Evolutionary conservation across 2,329 filamentous ascomycete species (phyloP).

Genomic region (Elsinoe australis): DNA sequence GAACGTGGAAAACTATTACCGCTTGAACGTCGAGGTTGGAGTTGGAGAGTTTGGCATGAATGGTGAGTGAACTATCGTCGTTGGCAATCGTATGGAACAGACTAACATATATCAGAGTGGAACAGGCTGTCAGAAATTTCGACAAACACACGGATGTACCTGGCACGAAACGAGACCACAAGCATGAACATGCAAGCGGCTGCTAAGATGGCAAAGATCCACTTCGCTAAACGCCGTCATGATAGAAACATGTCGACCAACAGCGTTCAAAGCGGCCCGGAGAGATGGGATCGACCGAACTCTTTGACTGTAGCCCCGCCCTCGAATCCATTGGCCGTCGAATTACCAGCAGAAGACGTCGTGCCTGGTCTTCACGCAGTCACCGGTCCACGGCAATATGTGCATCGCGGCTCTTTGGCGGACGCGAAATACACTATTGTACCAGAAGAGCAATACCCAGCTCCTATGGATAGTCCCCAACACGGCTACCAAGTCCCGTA

Average conservation of each 20-base stretch:
- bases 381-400: slow-evolving; percentile 50
- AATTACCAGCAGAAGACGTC: slow-evolving; percentile 52
- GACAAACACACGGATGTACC: slow-evolving; percentile 79
- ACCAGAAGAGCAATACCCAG: slow-evolving; percentile 52
- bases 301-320: slow-evolving; percentile 34
- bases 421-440: slow-evolving; percentile 62
- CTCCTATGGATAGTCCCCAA: slow-evolving; percentile 29
- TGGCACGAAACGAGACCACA: slow-evolving; percentile 65
- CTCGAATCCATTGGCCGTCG: slow-evolving; percentile 45
- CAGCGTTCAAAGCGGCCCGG: slow-evolving; percentile 23
- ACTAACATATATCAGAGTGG: slow-evolving; percentile 55
- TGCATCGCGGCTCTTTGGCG: slow-evolving; percentile 45
- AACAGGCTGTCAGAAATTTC: slow-evolving; percentile 88
- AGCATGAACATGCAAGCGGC: slow-evolving; percentile 68
- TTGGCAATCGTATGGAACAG: slow-evolving; percentile 83
- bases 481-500: slow-evolving; percentile 20
- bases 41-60: slow-evolving; percentile 99
- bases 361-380: slow-evolving; percentile 32
- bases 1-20: slow-evolving; percentile 83
- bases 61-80: slow-evolving; percentile 86
- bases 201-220: slow-evolving; percentile 73
- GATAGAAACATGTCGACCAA: slow-evolving; percentile 41
- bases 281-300: slow-evolving; percentile 26
- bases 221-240: slow-evolving; percentile 64
- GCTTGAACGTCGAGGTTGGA: slow-evolving; percentile 81